Evolutionary conservation across 768 basidiomycete species (phyloP).

Genomic region (Suillus weaverae): DNA sequence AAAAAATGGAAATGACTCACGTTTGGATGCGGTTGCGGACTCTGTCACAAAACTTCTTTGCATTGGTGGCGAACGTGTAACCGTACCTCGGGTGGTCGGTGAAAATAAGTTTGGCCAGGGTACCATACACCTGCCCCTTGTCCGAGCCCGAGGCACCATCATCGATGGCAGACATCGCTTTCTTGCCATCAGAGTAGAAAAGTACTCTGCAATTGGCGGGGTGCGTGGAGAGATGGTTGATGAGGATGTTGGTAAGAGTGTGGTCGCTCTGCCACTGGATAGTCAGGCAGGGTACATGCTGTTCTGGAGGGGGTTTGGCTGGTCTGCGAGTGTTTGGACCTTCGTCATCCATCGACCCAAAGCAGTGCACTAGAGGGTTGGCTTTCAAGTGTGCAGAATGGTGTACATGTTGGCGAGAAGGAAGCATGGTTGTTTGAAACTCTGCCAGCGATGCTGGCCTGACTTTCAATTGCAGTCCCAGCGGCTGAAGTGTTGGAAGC

Average conservation of each 20-base stretch:
- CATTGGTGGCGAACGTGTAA: neutral
- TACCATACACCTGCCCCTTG: neutral
- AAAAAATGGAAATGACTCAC: neutral
- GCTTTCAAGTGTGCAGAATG: too few species aligned
- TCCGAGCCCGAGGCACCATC: neutral
- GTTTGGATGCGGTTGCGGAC: neutral
- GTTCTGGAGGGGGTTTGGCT: too few species aligned
- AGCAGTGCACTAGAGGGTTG: too few species aligned
- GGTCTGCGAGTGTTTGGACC: too few species aligned
- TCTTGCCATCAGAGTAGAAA: neutral
- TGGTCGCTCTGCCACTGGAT: neutral
- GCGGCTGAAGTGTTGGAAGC: too few species aligned
- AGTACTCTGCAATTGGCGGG: neutral
- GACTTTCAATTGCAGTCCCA: too few species aligned
- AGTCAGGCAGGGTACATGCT: neutral
- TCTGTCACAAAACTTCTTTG: neutral
- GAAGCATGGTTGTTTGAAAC: too few species aligned
- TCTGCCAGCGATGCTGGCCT: too few species aligned
- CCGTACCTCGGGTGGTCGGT: neutral
- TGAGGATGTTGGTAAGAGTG: neutral
- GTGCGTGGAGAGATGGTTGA: neutral
- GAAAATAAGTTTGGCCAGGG: neutral
- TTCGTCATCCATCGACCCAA: too few species aligned
- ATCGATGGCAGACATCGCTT: neutral
- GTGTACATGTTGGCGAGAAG: too few species aligned